Conservation (phyloP, 2,329 filamentous ascomycete species). For the Cadophora sp. region DNA sequence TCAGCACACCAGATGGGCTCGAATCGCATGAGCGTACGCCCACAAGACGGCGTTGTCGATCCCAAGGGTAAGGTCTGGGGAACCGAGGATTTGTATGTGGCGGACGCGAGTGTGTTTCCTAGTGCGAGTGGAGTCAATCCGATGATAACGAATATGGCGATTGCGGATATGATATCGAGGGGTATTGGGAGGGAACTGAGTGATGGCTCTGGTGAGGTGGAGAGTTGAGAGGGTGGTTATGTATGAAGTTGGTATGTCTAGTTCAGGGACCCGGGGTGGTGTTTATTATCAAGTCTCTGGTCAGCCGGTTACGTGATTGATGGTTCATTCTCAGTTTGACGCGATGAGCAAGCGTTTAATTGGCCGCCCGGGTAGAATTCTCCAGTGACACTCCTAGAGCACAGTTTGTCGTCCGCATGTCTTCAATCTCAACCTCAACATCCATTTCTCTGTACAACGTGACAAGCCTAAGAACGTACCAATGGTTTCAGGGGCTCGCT, state of each 20-base stretch:
- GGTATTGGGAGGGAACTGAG: conserved; percentile 58
- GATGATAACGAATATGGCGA: conserved; percentile 79
- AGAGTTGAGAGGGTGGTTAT: not conserved
- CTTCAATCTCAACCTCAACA: not conserved
- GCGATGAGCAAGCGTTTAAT: no score
- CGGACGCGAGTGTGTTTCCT: conserved; percentile 78
- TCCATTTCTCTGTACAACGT: not conserved
- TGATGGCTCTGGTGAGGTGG: conserved; percentile 10
- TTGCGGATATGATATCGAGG: conserved; percentile 69
- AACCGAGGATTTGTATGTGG: conserved; percentile 68
- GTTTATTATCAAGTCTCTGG: not conserved
- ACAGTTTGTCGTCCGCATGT: not conserved
- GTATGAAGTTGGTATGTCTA: not conserved
- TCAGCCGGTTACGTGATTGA: not conserved
- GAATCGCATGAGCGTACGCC: conserved; percentile 68
- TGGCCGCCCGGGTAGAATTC: no score
- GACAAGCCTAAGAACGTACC: not conserved
- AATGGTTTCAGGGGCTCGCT: not conserved
- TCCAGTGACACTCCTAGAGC: not conserved
- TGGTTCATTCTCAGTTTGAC: no score
- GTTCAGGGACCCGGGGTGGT: not conserved
- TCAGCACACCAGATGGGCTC: conserved; percentile 86
- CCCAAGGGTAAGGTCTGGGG: conserved; percentile 69
- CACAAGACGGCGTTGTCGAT: conserved; percentile 63
- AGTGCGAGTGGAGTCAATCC: conserved; percentile 81